These are phyloP conservation scores for Penicillium egyptiacum DNA, from an alignment of 495 filamentous ascomycete species.

Conservation along the genomic window DNA sequence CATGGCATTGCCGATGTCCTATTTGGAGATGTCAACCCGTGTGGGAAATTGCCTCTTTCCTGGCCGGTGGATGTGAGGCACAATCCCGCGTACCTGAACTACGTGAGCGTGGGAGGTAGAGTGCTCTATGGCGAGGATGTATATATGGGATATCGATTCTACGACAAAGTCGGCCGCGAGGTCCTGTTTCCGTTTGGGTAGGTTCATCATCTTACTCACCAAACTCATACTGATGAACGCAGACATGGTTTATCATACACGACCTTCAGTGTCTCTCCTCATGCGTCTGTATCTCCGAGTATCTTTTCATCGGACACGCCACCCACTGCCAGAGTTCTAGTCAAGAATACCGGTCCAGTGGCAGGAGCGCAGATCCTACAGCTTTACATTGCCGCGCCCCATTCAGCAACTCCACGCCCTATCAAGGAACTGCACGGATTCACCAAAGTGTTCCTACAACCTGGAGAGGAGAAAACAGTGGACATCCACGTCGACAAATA, in stretches of 20 bases:
- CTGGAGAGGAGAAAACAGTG: conserved; percentile 62
- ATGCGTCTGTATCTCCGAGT: conserved; percentile 32
- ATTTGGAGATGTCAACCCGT: conserved; percentile 56
- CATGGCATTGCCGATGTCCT: conserved; percentile 55
- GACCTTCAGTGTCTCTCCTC: conserved; percentile 55
- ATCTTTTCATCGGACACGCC: no score
- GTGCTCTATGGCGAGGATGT: conserved; percentile 68
- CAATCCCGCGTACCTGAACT: conserved; percentile 68
- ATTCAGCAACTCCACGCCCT: conserved; percentile 40
- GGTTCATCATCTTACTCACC: no score
- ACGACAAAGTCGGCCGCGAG: conserved; percentile 64
- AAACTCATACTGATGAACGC: no score
- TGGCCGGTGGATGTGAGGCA: conserved; percentile 63
- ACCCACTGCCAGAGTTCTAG: no score
- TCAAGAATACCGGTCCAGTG: conserved; percentile 51
- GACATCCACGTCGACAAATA: conserved; percentile 60
- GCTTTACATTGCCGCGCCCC: conserved; percentile 60
- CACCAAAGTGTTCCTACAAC: conserved; percentile 62
- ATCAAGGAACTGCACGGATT: conserved; percentile 58
- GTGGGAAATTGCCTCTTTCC: conserved; percentile 52
- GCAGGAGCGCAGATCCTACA: conserved; percentile 71
- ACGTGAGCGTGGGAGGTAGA: conserved; percentile 65
- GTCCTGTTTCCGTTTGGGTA: conserved; percentile 28
- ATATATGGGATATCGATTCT: conserved; percentile 75
- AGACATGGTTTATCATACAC: no score